phyloP scores from a whole-genome alignment of 306 rosid genomes.

The Pyrus pyrifolia region DNA sequence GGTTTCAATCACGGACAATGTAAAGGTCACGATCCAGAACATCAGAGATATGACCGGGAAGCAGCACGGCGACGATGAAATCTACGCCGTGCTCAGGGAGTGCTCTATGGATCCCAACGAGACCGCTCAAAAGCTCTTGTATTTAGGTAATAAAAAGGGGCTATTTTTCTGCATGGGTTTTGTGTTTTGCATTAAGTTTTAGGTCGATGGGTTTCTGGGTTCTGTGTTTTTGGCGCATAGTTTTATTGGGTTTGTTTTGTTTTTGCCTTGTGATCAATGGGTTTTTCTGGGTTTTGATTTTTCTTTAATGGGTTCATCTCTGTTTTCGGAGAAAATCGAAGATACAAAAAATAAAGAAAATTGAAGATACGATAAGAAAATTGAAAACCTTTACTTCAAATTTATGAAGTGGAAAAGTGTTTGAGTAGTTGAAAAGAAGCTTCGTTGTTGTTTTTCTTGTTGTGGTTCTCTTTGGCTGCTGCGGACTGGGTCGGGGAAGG shows the following conservation, averaged over 20 bases:
- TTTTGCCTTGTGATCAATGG: conserved; percentile 23
- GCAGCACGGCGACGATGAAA: conserved; percentile 81
- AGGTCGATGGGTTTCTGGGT: not conserved
- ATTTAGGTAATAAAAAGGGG: conserved; percentile 13
- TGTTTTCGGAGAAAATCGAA: not conserved
- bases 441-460: not conserved
- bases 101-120: conserved; percentile 88
- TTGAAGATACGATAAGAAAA: not conserved
- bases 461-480: conserved; percentile 1
- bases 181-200: conserved; percentile 6
- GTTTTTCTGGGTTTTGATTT: conserved; percentile 20
- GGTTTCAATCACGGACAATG: conserved; percentile 68
- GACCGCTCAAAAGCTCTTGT: conserved; percentile 66
- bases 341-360: not conserved
- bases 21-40: conserved; percentile 42
- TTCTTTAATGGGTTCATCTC: conserved; percentile 7
- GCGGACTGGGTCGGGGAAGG: not conserved
- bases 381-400: conserved; percentile 10
- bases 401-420: conserved; percentile 7
- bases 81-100: conserved; percentile 63
- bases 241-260: not conserved
- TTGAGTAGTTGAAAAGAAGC: not conserved
- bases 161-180: not conserved
- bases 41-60: conserved; percentile 79
- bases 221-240: not conserved